Evolutionary conservation across 495 filamentous ascomycete genomes (phyloP).

Genomic region (Rusavskia elegans): DNA sequence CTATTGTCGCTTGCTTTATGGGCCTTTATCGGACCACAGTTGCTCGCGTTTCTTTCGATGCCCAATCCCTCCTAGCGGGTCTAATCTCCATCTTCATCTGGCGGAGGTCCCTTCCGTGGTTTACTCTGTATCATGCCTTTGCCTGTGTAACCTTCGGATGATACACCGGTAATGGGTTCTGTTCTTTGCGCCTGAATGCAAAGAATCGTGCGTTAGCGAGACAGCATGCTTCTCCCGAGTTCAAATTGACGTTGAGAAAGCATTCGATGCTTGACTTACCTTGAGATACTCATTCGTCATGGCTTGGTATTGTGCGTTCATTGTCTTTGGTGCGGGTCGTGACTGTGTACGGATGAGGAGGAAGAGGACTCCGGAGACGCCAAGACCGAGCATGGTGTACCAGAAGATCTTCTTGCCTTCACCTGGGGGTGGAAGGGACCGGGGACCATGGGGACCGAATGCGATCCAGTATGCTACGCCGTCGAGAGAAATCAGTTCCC

Average conservation of each 20-base stretch:
- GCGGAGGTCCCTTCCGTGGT: slow-evolving; percentile 15
- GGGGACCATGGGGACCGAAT: slow-evolving; percentile 89
- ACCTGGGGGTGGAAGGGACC: slow-evolving; percentile 61
- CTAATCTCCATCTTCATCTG: slow-evolving; percentile 12
- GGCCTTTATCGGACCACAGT: no score
- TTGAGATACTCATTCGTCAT: slow-evolving; percentile 78
- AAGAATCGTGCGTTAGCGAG: not conserved
- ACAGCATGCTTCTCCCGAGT: no score
- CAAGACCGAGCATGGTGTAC: slow-evolving; percentile 50
- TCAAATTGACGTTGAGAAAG: no score
- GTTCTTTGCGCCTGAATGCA: slow-evolving; percentile 56
- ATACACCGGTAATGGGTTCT: slow-evolving; percentile 80
- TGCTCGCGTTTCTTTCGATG: not conserved
- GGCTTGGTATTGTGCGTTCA: slow-evolving; percentile 93
- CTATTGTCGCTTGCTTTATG: not conserved
- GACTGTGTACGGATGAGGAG: slow-evolving; percentile 45
- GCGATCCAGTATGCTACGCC: slow-evolving; percentile 90
- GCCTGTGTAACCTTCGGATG: slow-evolving; percentile 64
- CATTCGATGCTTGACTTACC: slow-evolving; percentile 30
- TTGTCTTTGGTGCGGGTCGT: slow-evolving; percentile 58
- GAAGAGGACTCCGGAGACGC: slow-evolving; percentile 48
- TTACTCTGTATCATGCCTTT: slow-evolving; percentile 68
- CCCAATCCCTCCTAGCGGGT: not conserved
- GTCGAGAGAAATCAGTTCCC: no score
- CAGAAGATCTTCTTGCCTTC: slow-evolving; percentile 59